phyloP scores from a whole-genome alignment of 176 grass and related monocot genomes.

The Oryza australiensis region DNA sequence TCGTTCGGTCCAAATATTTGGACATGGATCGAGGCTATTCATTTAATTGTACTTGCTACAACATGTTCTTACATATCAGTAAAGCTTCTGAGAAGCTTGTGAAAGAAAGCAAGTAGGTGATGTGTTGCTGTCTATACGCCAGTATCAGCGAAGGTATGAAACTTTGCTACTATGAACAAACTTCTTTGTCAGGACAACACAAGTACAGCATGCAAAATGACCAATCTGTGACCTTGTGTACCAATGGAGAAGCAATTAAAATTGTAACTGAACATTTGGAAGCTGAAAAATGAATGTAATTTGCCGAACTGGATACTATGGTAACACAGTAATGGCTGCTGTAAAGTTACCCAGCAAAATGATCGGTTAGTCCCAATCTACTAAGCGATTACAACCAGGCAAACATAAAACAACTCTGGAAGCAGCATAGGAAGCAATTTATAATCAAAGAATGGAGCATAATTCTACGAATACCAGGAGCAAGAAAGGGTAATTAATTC shows the following conservation, averaged over 20 bases:
- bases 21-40: conserved; percentile 42
- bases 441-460: neutral
- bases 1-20: conserved; percentile 31
- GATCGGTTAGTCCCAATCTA: neutral
- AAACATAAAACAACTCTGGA: neutral
- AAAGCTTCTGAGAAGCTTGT: conserved; percentile 2
- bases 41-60: conserved; percentile 19
- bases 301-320: neutral
- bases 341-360: neutral
- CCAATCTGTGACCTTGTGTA: neutral
- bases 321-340: neutral
- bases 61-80: neutral
- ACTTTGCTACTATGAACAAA: neutral
- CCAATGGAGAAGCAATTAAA: neutral
- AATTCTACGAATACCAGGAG: neutral
- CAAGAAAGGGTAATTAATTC: neutral
- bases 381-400: neutral
- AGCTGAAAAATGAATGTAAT: neutral
- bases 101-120: neutral
- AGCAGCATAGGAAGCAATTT: neutral
- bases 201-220: neutral
- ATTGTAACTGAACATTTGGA: neutral
- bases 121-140: neutral
- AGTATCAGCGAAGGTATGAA: neutral
- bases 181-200: neutral